A percentile compares a stretch with the other conserved stretches of the same genome.
Conservation (phyloP, 441 rosid species). For the Corymbia citriodora region DNA sequence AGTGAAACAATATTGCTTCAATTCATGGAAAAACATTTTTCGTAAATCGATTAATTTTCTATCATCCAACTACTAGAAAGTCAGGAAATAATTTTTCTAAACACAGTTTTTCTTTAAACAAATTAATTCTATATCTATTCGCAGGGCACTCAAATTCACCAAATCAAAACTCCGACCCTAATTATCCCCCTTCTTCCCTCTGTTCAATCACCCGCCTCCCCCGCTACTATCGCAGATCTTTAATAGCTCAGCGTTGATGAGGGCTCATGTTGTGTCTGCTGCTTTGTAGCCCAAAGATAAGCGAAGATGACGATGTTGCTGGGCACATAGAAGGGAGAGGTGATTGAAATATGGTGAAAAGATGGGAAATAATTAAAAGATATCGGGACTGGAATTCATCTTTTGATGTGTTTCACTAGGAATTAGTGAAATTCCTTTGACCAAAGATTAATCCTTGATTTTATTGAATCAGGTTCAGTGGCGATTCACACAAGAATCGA, state of each 20-base stretch:
- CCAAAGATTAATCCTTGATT: background rate
- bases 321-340: background rate
- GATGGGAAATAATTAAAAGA: background rate
- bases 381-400: background rate
- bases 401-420: background rate
- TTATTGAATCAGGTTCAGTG: background rate
- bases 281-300: background rate
- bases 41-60: accelerated
- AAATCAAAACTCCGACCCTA: background rate
- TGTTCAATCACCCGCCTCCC: background rate
- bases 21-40: accelerated
- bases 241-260: background rate
- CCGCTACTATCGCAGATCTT: background rate
- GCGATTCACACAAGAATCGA: background rate
- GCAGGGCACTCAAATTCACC: background rate
- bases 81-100: background rate
- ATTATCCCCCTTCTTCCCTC: background rate
- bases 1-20: background rate
- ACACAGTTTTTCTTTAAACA: background rate
- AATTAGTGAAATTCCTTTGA: background rate
- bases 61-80: background rate
- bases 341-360: background rate
- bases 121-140: background rate
- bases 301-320: background rate
- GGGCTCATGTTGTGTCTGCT: background rate